Evolutionary conservation across 306 rosid genomes (phyloP), one percentile per base, ranked within the genome.

Genomic region (Cucumis hystrix): DNA sequence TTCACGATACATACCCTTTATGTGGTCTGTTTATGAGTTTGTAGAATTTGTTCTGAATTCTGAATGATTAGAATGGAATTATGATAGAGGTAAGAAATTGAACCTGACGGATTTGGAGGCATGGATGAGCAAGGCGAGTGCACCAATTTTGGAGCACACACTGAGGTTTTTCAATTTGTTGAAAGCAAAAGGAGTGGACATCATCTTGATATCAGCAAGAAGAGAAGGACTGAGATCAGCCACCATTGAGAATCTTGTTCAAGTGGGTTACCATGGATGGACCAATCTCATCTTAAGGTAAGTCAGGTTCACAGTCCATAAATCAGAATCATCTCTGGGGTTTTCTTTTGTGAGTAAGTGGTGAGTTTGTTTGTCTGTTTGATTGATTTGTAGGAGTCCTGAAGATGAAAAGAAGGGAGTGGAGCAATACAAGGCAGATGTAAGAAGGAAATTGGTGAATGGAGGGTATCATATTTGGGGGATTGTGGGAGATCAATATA

Each of bases 221-320:
- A 89, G 84, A 78, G 91, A 91, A 81, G 45, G 65, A 85, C 85
- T 89, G 7, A 87, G 94, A 87, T 83, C 87, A 82, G 86, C 86
- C 79, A 89, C 97, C 6, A 77, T 85, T 66, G 88, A 86, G 72
- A 91, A 87, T 73, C 91, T 89, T 59, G 81, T 91, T 25, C 80
- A 61, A 8, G 91, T 87, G 78, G 97, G 89, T 8, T 89, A 77
- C 58, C 72, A 86, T 84, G 94, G 94, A 10, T 88, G 92, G 91
- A 79, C 85, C n/a, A 81, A 77, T 70, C 86, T 89, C 62, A 25
- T 83, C 28, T 75, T 89, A 16, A 88, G 92, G 97, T 86, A 3
- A 72, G 10, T 51, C 40, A 51, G 1, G 2, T 8, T 15, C 57
- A 16, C 18, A 33, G 7, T 35, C 33, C 70, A 8, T 1, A 35